A percentile compares a stretch with the other conserved stretches of the same genome.
These are phyloP conservation scores for Ambrosiella beaveri DNA, from an alignment of 2,329 filamentous ascomycete genomes.

Conservation along the genomic window DNA sequence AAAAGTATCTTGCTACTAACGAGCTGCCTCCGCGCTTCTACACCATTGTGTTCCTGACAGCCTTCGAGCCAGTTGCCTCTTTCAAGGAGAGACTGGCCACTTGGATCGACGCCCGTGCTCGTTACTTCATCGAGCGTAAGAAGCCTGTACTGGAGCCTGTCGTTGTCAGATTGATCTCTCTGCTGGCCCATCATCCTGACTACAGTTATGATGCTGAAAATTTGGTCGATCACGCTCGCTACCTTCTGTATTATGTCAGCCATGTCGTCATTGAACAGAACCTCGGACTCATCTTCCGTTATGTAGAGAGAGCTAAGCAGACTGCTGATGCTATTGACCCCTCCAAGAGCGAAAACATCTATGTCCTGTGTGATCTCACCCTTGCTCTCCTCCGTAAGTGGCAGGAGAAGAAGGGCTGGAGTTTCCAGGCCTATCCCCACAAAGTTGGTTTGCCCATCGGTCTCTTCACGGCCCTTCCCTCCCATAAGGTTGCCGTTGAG, in stretches of 20 bases:
- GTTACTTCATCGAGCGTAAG: constrained; percentile 42
- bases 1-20: constrained; percentile 69
- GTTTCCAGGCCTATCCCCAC: constrained; percentile 63
- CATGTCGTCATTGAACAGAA: constrained; percentile 75
- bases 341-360: constrained; percentile 54
- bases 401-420: constrained; percentile 74
- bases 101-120: constrained; percentile 72
- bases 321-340: constrained; percentile 62
- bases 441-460: constrained; percentile 68
- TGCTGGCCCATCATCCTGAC: constrained; percentile 88
- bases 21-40: constrained; percentile 64
- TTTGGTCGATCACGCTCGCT: constrained; percentile 66
- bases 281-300: constrained; percentile 73
- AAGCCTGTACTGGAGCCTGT: constrained; percentile 59
- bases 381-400: constrained; percentile 69
- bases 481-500: constrained; percentile 62
- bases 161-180: constrained; percentile 66
- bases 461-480: constrained; percentile 58
- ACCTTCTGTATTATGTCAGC: constrained; percentile 76
- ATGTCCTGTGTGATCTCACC: constrained; percentile 74
- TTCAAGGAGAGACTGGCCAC: constrained; percentile 63
- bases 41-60: constrained; percentile 73
- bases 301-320: constrained; percentile 85
- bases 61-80: constrained; percentile 66
- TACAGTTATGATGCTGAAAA: constrained; percentile 51